phyloP scores from a whole-genome alignment of 2,329 filamentous ascomycete genomes.

The Fusarium buharicum region DNA sequence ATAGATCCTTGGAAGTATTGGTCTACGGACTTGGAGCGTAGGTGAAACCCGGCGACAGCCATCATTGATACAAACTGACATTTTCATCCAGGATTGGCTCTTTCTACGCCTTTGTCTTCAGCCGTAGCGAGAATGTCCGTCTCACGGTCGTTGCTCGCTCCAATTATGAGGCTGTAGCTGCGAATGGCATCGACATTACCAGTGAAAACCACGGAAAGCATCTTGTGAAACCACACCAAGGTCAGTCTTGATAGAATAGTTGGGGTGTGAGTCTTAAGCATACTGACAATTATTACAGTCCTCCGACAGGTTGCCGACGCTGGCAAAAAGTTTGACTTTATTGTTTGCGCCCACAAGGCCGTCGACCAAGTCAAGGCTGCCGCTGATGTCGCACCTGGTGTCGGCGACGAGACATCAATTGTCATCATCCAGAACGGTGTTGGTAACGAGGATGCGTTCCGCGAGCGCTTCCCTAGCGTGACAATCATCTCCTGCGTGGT shows the following conservation, averaged over 20 bases:
- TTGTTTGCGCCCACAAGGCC: conserved; percentile 40
- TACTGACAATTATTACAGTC: conserved; percentile 12
- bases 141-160: conserved; percentile 70
- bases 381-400: conserved; percentile 45
- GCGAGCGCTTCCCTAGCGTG: conserved; percentile 58
- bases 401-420: conserved; percentile 60
- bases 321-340: conserved; percentile 28
- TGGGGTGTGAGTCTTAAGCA: not conserved
- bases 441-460: conserved; percentile 67
- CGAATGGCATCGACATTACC: conserved; percentile 62
- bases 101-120: conserved; percentile 66
- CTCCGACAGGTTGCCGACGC: conserved; percentile 32
- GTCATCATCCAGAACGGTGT: conserved; percentile 72
- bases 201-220: conserved; percentile 67
- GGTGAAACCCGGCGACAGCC: conserved; percentile 39
- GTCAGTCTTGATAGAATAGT: conserved; percentile 35
- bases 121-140: conserved; percentile 55
- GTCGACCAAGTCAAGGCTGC: conserved; percentile 30
- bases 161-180: conserved; percentile 66
- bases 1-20: conserved; percentile 49
- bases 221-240: conserved; percentile 58
- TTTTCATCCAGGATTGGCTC: conserved; percentile 60
- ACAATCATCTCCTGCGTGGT: conserved; percentile 67
- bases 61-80: conserved; percentile 1
- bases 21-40: conserved; percentile 66